These are phyloP conservation scores for Carex sylvatica DNA, from an alignment of 202 grass and related monocot genomes.

Conservation along the genomic window DNA sequence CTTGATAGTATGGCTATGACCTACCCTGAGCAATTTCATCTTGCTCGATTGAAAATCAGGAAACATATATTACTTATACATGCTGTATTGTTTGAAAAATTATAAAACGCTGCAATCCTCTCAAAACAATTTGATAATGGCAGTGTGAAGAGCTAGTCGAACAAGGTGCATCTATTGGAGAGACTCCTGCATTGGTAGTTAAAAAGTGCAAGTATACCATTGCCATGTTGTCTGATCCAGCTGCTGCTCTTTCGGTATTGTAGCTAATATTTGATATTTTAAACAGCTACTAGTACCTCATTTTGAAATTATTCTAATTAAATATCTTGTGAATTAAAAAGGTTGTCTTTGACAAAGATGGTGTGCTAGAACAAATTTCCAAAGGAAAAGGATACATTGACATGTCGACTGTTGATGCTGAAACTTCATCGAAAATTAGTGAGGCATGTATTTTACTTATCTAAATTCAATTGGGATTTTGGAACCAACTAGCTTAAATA, in stretches of 20 bases:
- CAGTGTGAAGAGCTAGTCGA: slow-evolving; percentile 80
- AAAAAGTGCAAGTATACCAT: slow-evolving; percentile 89
- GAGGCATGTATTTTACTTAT: slow-evolving; percentile 40
- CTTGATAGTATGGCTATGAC: neutral
- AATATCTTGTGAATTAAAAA: slow-evolving; percentile 26
- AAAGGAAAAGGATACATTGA: slow-evolving; percentile 79
- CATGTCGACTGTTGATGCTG: slow-evolving; percentile 90
- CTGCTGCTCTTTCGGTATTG: slow-evolving; percentile 70
- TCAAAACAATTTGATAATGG: neutral
- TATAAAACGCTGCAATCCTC: neutral
- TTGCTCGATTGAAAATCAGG: neutral
- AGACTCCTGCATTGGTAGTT: slow-evolving; percentile 80
- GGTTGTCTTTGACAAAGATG: slow-evolving; percentile 92
- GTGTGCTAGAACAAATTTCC: slow-evolving; percentile 84
- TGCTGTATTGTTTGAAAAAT: neutral
- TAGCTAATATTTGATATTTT: neutral
- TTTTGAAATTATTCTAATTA: slow-evolving; percentile 1
- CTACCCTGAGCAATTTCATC: neutral
- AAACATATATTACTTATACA: neutral
- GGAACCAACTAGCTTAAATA: too few species aligned
- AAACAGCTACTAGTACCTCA: slow-evolving; percentile 2
- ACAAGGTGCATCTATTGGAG: slow-evolving; percentile 73
- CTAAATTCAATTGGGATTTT: too few species aligned
- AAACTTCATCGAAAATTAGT: slow-evolving; percentile 75
- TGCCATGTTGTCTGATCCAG: slow-evolving; percentile 95